These are phyloP conservation scores for Grosmannia serpens DNA, from an alignment of 2,329 filamentous ascomycete genomes.

Conservation along the genomic window DNA sequence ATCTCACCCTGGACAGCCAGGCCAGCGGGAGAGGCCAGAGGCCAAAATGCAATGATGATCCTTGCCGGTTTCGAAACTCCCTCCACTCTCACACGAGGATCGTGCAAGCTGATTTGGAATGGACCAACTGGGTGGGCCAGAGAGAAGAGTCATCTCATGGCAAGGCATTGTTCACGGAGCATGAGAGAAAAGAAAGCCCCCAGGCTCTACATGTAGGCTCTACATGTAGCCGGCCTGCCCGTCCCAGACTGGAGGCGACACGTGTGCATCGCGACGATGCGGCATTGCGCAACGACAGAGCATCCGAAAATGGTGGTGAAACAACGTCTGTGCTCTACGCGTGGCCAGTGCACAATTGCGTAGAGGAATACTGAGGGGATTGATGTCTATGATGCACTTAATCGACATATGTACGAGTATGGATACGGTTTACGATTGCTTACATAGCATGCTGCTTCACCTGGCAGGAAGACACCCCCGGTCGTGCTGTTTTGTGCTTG, in stretches of 20 bases:
- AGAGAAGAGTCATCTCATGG: no score
- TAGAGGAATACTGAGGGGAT: no score
- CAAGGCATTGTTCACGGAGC: neutral
- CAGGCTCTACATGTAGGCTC: neutral
- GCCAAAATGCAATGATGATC: neutral
- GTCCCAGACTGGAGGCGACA: neutral
- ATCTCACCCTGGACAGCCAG: no score
- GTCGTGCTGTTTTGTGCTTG: neutral
- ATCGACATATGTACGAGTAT: no score
- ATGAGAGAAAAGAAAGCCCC: neutral
- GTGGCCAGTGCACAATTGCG: no score
- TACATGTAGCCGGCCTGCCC: no score
- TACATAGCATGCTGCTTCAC: no score
- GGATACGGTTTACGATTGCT: no score
- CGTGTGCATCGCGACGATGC: neutral
- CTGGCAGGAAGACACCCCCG: no score
- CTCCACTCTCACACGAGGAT: neutral
- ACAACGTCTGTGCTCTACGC: no score
- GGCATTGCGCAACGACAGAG: neutral
- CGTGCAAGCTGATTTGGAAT: neutral
- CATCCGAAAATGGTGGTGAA: no score
- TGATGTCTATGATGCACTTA: no score
- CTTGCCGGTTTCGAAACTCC: neutral
- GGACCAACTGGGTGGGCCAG: neutral
- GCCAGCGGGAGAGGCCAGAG: neutral